Conservation (phyloP, 2,329 filamentous ascomycete genomes). For the Trichoderma polysporum region DNA sequence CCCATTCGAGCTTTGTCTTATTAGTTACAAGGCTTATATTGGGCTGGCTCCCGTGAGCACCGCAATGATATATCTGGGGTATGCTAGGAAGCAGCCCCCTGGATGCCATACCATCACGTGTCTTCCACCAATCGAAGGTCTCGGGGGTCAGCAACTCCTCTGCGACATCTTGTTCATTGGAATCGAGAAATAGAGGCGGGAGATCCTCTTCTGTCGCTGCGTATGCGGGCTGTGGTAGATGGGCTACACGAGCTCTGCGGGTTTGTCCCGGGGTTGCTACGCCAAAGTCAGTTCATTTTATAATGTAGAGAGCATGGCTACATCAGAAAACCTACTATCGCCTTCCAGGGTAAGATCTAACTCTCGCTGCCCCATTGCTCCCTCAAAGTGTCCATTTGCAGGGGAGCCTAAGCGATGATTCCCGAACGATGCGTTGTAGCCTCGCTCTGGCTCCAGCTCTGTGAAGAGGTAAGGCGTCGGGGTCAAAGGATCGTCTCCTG, state of each 20-base stretch:
- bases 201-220: too few species aligned
- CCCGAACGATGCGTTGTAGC: neutral
- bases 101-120: neutral
- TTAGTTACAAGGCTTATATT: neutral
- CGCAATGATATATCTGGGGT: neutral
- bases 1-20: neutral
- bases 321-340: neutral
- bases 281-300: neutral
- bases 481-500: neutral
- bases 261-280: neutral
- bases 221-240: neutral
- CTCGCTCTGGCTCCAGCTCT: neutral
- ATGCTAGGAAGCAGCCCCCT: neutral
- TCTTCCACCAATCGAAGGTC: neutral
- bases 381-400: neutral
- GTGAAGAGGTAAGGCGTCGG: neutral
- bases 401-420: neutral
- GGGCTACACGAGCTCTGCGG: constrained; percentile 2
- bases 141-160: neutral
- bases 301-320: neutral
- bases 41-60: neutral
- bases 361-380: neutral
- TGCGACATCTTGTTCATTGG: neutral
- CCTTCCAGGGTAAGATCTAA: neutral
- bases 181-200: neutral